phyloP scores from a whole-genome alignment of 768 basidiomycete genomes.

The Mycena metata region DNA sequence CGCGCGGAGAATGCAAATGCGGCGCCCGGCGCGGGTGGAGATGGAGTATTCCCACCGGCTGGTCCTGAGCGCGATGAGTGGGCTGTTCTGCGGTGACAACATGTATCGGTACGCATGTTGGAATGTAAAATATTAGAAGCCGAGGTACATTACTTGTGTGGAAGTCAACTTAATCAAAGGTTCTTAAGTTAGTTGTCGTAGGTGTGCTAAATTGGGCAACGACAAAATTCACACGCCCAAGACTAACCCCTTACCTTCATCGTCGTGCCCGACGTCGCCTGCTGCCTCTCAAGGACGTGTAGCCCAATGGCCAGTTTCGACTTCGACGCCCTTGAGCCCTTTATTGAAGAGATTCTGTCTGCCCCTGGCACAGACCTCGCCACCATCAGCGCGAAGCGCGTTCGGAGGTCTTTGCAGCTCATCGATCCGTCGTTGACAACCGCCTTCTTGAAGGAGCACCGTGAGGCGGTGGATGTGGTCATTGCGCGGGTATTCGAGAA shows the following conservation, averaged over 20 bases:
- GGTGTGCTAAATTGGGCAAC: too few relatives aligned
- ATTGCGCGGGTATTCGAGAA: conserved; percentile 77
- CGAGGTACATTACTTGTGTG: too few relatives aligned
- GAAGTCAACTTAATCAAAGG: too few relatives aligned
- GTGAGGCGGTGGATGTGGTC: conserved; percentile 74
- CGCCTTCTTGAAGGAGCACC: conserved; percentile 75
- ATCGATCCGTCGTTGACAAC: conserved; percentile 66
- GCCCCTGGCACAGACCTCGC: conserved; percentile 83
- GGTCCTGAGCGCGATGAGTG: conserved; percentile 76
- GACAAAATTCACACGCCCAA: too few relatives aligned
- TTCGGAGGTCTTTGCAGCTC: conserved; percentile 79
- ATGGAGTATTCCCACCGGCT: conserved; percentile 72
- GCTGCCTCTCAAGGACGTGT: conserved; percentile 25
- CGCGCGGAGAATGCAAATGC: conserved; percentile 39
- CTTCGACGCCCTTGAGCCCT: conserved; percentile 67
- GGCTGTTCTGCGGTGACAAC: conserved; percentile 67
- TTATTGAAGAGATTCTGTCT: conserved; percentile 77
- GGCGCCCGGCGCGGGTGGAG: conserved; percentile 46
- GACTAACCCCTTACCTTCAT: too few relatives aligned
- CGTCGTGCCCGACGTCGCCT: background rate
- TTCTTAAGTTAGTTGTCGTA: too few relatives aligned
- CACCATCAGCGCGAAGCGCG: conserved; percentile 90
- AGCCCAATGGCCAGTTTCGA: conserved; percentile 62
- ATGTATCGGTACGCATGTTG: conserved; percentile 34
- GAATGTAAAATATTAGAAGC: conserved; percentile 24